A percentile compares a stretch with the other conserved stretches of the same genome.
Evolutionary conservation across 2,329 filamentous ascomycete genomes (phyloP).

Genomic region (Colletotrichum salicis): DNA sequence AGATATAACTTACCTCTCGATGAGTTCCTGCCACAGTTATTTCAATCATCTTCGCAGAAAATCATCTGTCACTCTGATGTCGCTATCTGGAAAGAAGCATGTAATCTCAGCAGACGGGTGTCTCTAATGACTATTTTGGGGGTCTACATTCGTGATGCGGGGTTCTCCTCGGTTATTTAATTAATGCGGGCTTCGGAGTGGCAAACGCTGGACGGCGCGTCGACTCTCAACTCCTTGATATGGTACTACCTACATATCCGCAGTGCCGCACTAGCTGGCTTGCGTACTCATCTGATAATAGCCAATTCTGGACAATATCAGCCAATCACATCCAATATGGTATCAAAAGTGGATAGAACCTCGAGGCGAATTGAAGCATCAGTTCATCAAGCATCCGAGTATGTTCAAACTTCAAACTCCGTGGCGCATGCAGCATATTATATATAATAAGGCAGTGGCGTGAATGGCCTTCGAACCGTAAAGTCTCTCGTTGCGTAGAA

Average conservation of each 20-base stretch:
- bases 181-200: background rate
- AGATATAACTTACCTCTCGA: background rate
- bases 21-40: background rate
- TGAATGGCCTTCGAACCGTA: no score
- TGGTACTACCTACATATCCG: background rate
- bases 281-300: background rate
- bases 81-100: background rate
- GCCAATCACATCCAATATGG: background rate
- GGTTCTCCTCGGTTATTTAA: background rate
- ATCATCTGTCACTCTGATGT: background rate
- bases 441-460: no score
- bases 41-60: background rate
- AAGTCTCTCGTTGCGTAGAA: no score
- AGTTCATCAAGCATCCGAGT: background rate
- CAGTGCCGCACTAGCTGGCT: background rate
- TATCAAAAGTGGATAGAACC: no score
- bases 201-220: background rate
- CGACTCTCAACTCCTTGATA: background rate
- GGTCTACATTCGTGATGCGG: background rate
- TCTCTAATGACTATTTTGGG: background rate
- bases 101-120: background rate
- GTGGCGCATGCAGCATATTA: no score
- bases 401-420: no score
- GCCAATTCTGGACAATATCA: background rate
- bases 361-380: background rate